Evolutionary conservation across 768 basidiomycete species (phyloP).

Genomic region (Boletus sp.): DNA sequence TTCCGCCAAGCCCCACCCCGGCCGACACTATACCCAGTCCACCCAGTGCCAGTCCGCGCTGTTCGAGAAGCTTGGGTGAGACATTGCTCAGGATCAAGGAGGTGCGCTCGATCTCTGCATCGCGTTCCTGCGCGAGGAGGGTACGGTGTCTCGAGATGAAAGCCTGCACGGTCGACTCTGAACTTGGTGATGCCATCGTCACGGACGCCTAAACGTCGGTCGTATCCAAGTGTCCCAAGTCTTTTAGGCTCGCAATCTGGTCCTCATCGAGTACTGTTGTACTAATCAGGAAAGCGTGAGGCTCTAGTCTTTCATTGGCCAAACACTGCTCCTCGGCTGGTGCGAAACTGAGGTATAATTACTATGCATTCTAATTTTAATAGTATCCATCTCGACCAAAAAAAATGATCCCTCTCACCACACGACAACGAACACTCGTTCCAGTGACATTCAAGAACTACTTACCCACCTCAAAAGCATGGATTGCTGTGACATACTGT

Average conservation of each 20-base stretch:
- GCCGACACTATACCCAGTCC: slow-evolving; percentile 68
- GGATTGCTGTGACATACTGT: slow-evolving; percentile 26
- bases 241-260: no score
- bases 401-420: not conserved
- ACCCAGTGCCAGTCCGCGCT: slow-evolving; percentile 76
- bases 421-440: not conserved
- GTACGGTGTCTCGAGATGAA: slow-evolving; percentile 68
- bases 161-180: slow-evolving; percentile 37
- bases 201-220: not conserved
- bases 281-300: no score
- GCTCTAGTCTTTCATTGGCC: no score
- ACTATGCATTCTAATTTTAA: no score
- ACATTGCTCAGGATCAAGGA: slow-evolving; percentile 80
- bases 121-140: slow-evolving; percentile 69
- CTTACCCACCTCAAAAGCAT: slow-evolving; percentile 1
- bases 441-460: not conserved
- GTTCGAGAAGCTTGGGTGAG: slow-evolving; percentile 80
- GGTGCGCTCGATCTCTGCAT: slow-evolving; percentile 80
- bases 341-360: no score
- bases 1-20: slow-evolving; percentile 88
- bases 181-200: slow-evolving; percentile 6
- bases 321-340: no score
- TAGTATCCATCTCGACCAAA: not conserved
- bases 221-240: no score
- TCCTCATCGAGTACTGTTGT: no score